Base-by-base conservation (phyloP, 257 asterid genomes). In the Rehmannia glutinosa region DNA sequence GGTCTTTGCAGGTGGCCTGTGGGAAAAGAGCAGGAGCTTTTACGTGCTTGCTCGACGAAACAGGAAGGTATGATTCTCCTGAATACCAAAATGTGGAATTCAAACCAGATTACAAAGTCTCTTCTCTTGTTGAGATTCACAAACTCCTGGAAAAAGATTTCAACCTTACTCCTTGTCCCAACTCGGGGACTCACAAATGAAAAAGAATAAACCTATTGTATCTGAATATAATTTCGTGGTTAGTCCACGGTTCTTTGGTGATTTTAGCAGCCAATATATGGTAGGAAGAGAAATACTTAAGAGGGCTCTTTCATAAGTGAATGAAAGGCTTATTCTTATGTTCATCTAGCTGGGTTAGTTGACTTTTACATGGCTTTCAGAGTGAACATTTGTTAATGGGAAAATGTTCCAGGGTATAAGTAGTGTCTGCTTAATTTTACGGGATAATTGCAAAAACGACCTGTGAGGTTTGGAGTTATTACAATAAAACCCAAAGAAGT, bases 21-120 rank as follows among this genome's bases (percentile, higher is more conserved):
- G 99, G 97, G 82, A 93, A 86, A 77, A 73, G 83, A 65, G 96
- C 97, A 27, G 97, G 99, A 62, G 87, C 96, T 6, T 83, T 82
- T 77, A 70, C 97, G 15, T 81, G 89, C 85, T 79, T 93, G 83
- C 96, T 90, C n/a, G 99, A 93, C 10, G 95, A 93, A 82, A 86
- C 95, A 6, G 96, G 97, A 77, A 78, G 87, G 68, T 93, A 88
- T 19, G 73, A 82, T 61, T 78, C 98, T 64, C 92, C 90, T 0
- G 82, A 82, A 54, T 88, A 77, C 82, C 70, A 72, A 28, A 58
- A 68, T 43, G 82, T 77, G 39, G 84, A 88, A 66, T 77, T 64
- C 54, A 81, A 93, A 80, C 97, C 97, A 39, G 99, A 93, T 80
- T 88, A 78, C 82, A 83, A 73, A 77, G 94, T 88, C 15, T 71